Base-by-base conservation (phyloP, 2,329 filamentous ascomycete species). In the Ascocoryne sarcoides region DNA sequence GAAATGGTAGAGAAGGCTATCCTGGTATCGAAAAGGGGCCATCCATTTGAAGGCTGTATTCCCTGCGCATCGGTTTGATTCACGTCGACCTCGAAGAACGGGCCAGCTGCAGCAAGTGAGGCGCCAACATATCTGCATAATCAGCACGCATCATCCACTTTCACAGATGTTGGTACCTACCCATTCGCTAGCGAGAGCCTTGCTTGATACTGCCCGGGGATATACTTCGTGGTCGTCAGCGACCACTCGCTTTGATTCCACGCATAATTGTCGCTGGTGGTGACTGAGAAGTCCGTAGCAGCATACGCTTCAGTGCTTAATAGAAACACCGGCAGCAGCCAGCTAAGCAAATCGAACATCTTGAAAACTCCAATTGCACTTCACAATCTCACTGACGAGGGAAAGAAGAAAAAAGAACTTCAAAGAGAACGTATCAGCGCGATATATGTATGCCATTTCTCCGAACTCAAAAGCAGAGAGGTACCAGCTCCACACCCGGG, bases 1-100 rank as follows among this genome's bases (percentile, higher is more conserved):
- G 75, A 71, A 19, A 85, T 71, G 0, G 79, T 83, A 2, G 76
- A 75, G 55, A 84, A 84, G 0, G 74, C 72, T 50, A 83, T 75
- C 23, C 80, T 66, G 16, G 69, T 62, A 43, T 73, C 70, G 58
- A 75, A 81, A 2, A 84, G 63, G 10, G 81, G 81, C 81, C 81
- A 85, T 8, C 78, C 80, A 49, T 71, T 77, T 43, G 76, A 72
- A 14, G 57, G 56, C 10, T 49, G 45, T 4, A 43, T 44, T 4
- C 56, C 57, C 21, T 36, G 47, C 2, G 55, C 28, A 44, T 59
- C 48, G 2, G 56, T 58, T 36, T 57, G 49, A 36, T 59, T 60
- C 21, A 52, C 36, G 40, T 60, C 57, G 16, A 40, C 45, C 30
- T 59, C 57, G 34, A 58, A 60, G 39, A 60, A 58, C 2, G 57